Base-by-base conservation (phyloP, 176 grass and related monocot genomes). In the Carex cristatella region DNA sequence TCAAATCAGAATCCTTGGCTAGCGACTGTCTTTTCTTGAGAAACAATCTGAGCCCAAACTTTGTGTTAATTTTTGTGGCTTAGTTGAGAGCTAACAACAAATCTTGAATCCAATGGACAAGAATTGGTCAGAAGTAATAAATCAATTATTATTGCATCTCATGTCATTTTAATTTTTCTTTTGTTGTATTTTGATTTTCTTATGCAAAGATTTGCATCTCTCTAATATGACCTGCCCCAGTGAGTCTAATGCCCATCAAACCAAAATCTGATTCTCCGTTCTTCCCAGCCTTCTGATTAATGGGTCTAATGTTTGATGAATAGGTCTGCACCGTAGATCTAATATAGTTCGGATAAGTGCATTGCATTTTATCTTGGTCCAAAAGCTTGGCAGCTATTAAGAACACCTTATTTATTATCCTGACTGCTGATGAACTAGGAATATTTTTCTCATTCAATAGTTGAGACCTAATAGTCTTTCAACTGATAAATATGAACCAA, bases 1-100 rank as follows among this genome's bases (percentile, higher is more conserved):
- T 66, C 84, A 81, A 69, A 85, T 28, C 90, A 81, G 61, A 65
- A 61, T 85, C 81, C 79, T 85, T 55, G 53, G 74, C 74, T 79
- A 57, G 40, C 33, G 40, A 18, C 69, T 46, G 2, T 72, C 38
- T 72, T 48, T 72, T 23, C 38, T 72, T 48, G 23, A 56, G 49
- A 56, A 79, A 57, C 51, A 57, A 35, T 79, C 18, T 79, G 53
- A 79, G 74, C 74, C 53, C 53, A 79, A 79, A 58, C 57, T 58
- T 23, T 23, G 23, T 56, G 23, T 79, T 79, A 18, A 79, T 58
- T 79, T 79, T 58, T 32, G 51, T 58, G 74, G 74, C 74, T 79
- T 79, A 79, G 74, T 53, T 58, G 74, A 79, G 74, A 35, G 74
- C 74, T 79, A 79, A 79, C 74, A 31, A 77, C 49, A 31, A 57